Conservation (phyloP, 2,329 filamentous ascomycete species). For the Diaporthe velutina region DNA sequence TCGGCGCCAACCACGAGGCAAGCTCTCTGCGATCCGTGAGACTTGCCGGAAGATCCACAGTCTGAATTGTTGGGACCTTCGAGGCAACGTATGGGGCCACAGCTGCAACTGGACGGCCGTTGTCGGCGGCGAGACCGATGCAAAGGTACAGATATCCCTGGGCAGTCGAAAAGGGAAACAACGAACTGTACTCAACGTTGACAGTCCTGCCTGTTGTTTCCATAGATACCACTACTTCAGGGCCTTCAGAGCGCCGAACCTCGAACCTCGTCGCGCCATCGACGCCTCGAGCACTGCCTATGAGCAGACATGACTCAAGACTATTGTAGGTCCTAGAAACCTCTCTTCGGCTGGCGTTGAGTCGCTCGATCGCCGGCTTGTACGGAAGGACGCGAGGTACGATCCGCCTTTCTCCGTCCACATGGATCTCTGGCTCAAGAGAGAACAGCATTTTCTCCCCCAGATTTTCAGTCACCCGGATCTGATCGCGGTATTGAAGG, state of each 20-base stretch:
- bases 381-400: conserved; percentile 56
- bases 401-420: conserved; percentile 49
- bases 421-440: conserved; percentile 54
- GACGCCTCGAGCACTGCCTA: conserved; percentile 32
- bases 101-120: conserved; percentile 35
- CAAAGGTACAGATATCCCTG: conserved; percentile 46
- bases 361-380: conserved; percentile 52
- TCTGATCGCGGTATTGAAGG: neutral
- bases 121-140: conserved; percentile 48
- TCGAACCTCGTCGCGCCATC: conserved; percentile 44
- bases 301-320: conserved; percentile 48
- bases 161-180: conserved; percentile 46
- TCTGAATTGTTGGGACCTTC: neutral
- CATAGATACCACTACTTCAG: accelerated
- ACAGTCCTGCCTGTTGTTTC: conserved; percentile 38
- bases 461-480: neutral
- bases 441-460: conserved; percentile 42
- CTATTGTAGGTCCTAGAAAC: conserved; percentile 51
- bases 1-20: neutral
- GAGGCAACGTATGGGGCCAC: neutral
- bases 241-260: conserved; percentile 13
- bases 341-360: conserved; percentile 54
- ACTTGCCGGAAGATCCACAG: neutral
- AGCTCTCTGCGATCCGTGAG: neutral
- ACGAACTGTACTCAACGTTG: conserved; percentile 54